These are phyloP conservation scores for Strigomonas culicis DNA, from an alignment of 208 protist genomes.

Conservation along the genomic window DNA sequence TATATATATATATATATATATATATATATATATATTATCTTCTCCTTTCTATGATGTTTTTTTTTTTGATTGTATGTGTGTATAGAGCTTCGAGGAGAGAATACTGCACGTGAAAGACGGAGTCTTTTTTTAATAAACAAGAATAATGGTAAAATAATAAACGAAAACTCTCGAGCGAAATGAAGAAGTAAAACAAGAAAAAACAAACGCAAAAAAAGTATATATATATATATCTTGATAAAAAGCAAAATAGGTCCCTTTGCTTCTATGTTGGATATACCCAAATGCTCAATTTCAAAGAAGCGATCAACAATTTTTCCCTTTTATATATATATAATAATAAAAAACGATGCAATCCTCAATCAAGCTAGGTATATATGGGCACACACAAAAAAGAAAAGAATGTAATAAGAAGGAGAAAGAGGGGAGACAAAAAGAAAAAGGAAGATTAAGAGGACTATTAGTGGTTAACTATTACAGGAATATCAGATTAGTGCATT, in stretches of 20 bases:
- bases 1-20: background rate
- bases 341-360: slow-evolving; percentile 17
- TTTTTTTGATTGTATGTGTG: slow-evolving; percentile 11
- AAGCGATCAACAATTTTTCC: no score
- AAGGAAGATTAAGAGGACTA: slow-evolving; percentile 11
- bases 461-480: background rate
- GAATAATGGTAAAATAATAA: slow-evolving; percentile 6
- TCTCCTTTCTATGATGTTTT: slow-evolving; percentile 5
- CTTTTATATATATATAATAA: slow-evolving; percentile 18
- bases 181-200: slow-evolving; percentile 4
- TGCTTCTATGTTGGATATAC: slow-evolving; percentile 4
- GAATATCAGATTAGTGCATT: no score
- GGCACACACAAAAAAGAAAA: slow-evolving; percentile 10
- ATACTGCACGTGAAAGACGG: background rate
- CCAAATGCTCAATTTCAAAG: background rate
- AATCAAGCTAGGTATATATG: slow-evolving; percentile 9
- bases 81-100: background rate
- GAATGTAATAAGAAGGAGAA: slow-evolving; percentile 18
- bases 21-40: background rate
- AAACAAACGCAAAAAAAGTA: slow-evolving; percentile 8
- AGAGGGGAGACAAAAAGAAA: slow-evolving; percentile 9
- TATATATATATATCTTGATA: slow-evolving; percentile 9
- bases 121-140: background rate
- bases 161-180: background rate
- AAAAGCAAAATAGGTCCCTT: slow-evolving; percentile 6